Percentiles rank a stretch among this genome's conserved stretches.
phyloP scores from a whole-genome alignment of 2,329 filamentous ascomycete species.

The Ascomycota sp. region DNA sequence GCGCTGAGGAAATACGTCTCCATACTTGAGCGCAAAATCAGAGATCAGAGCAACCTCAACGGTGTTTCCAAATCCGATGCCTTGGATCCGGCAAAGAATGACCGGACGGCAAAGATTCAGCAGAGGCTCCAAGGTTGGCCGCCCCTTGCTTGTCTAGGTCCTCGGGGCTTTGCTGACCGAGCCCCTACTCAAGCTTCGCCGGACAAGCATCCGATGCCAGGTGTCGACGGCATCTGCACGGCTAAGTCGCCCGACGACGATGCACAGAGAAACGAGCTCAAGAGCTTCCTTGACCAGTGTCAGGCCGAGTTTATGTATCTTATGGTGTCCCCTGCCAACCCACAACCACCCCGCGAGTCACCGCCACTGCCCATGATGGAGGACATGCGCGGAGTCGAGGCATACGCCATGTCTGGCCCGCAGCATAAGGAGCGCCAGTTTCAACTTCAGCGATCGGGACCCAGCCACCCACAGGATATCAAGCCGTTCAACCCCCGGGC shows the following conservation, averaged over 20 bases:
- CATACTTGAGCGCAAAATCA: constrained; percentile 72
- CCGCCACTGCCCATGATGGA: constrained; percentile 35
- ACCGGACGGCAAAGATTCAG: constrained; percentile 29
- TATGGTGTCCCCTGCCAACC: constrained; percentile 45
- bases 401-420: constrained; percentile 23
- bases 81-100: constrained; percentile 23
- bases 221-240: constrained; percentile 23
- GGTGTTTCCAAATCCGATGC: constrained; percentile 16
- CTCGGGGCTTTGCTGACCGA: background rate
- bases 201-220: constrained; percentile 20
- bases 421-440: constrained; percentile 20
- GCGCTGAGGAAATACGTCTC: constrained; percentile 75
- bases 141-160: constrained; percentile 1
- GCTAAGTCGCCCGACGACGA: constrained; percentile 28
- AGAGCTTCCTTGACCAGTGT: constrained; percentile 40
- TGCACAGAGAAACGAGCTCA: constrained; percentile 28
- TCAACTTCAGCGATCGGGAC: constrained; percentile 18
- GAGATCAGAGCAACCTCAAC: constrained; percentile 52
- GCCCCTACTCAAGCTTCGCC: constrained; percentile 14
- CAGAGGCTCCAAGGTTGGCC: constrained; percentile 31
- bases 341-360: constrained; percentile 39
- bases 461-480: constrained; percentile 35
- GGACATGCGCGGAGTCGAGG: constrained; percentile 32
- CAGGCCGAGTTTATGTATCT: constrained; percentile 44
- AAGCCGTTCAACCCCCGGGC: constrained; percentile 28